Evolutionary conservation across 2,329 filamentous ascomycete genomes (phyloP).

Genomic region (Exserohilum rostratum): DNA sequence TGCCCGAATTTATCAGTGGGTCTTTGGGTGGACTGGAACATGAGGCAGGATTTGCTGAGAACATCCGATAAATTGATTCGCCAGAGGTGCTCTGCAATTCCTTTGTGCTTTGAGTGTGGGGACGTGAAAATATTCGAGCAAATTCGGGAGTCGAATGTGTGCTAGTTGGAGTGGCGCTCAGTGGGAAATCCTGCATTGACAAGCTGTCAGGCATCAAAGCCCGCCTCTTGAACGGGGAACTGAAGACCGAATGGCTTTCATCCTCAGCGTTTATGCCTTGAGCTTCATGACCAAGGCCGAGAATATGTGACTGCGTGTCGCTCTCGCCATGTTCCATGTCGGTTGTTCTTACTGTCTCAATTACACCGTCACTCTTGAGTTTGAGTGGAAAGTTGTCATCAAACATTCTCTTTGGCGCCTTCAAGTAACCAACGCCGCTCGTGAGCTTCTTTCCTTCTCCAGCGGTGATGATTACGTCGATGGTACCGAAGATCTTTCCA

Average conservation of each 20-base stretch:
- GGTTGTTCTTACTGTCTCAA: background rate
- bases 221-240: constrained; percentile 10
- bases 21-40: background rate
- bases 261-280: constrained; percentile 13
- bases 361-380: background rate
- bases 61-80: background rate
- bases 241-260: constrained; percentile 7
- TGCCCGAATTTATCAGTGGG: too few species aligned
- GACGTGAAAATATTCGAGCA: background rate
- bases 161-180: too few species aligned
- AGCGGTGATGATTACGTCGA: constrained; percentile 48
- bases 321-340: background rate
- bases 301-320: background rate
- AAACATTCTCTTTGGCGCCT: constrained; percentile 28
- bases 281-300: background rate
- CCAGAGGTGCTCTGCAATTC: background rate
- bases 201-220: background rate
- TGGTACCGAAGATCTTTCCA: constrained; percentile 42
- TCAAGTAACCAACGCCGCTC: constrained; percentile 27
- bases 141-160: background rate
- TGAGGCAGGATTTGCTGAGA: background rate
- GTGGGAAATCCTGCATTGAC: background rate
- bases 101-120: too few species aligned
- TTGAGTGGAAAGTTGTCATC: constrained; percentile 26
- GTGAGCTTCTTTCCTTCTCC: constrained; percentile 38